Percentiles rank a stretch among this genome's conserved stretches.
phyloP scores from a whole-genome alignment of 2,329 filamentous ascomycete species.

The Sphaerostilbella broomeana region DNA sequence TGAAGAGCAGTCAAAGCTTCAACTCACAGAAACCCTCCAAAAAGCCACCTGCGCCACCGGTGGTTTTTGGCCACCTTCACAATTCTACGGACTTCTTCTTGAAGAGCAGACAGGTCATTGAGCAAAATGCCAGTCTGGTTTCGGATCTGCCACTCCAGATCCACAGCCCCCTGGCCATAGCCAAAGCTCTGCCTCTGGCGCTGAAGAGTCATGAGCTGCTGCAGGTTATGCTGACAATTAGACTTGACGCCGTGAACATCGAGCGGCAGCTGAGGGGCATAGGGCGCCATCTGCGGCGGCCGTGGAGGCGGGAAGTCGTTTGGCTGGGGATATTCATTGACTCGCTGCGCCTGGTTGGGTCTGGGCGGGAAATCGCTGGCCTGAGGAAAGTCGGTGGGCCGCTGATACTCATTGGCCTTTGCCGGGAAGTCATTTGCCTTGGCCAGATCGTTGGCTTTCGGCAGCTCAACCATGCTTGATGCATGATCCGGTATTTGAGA shows the following conservation, averaged over 20 bases:
- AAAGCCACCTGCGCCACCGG: conserved; percentile 46
- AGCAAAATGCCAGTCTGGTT: conserved; percentile 37
- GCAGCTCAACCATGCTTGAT: conserved; percentile 15
- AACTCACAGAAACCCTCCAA: conserved; percentile 46
- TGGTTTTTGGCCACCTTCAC: conserved; percentile 40
- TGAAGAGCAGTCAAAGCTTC: background rate
- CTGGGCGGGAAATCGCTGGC: conserved; percentile 5
- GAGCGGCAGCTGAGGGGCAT: conserved; percentile 14
- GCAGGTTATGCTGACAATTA: conserved; percentile 31
- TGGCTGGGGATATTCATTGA: conserved; percentile 1
- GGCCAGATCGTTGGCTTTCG: conserved; percentile 6
- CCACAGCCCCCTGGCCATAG: conserved; percentile 25
- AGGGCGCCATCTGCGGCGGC: conserved; percentile 10
- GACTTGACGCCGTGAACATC: conserved; percentile 24
- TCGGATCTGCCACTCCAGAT: conserved; percentile 38
- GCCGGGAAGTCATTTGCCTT: conserved; percentile 9
- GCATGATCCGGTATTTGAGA: conserved; percentile 20
- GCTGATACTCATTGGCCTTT: background rate
- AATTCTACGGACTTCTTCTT: conserved; percentile 37
- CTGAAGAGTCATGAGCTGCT: conserved; percentile 30
- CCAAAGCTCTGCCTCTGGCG: conserved; percentile 24
- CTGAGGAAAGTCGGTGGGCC: conserved; percentile 1
- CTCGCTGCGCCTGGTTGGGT: background rate
- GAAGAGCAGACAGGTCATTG: conserved; percentile 38
- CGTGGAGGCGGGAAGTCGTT: conserved; percentile 8